phyloP scores from a whole-genome alignment of 1,139 yeast species.

The Yamadazyma mexicana region DNA sequence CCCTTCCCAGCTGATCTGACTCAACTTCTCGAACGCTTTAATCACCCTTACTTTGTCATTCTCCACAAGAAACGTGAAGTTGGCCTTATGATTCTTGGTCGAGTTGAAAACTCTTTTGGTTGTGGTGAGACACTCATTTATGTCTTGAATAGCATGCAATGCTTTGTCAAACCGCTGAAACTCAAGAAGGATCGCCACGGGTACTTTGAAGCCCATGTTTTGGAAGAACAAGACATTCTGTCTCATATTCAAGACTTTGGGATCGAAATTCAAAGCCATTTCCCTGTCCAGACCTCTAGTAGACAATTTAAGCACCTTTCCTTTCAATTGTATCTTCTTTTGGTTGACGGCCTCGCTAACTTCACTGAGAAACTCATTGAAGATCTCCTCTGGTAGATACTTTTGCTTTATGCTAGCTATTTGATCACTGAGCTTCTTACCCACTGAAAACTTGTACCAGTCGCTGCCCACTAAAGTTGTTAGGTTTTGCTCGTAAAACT shows the following conservation, averaged over 20 bases:
- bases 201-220: constrained; percentile 59
- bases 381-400: constrained; percentile 43
- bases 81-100: constrained; percentile 25
- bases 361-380: constrained; percentile 49
- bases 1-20: constrained; percentile 54
- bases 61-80: constrained; percentile 43
- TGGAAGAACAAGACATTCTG: constrained; percentile 56
- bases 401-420: constrained; percentile 44
- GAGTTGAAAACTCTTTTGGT: constrained; percentile 28
- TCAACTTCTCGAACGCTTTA: constrained; percentile 22
- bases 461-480: constrained; percentile 54
- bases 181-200: constrained; percentile 35
- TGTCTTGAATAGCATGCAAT: constrained; percentile 57
- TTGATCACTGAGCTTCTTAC: constrained; percentile 59
- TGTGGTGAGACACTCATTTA: constrained; percentile 44
- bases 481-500: constrained; percentile 11
- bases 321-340: constrained; percentile 13
- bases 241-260: constrained; percentile 40
- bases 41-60: constrained; percentile 36
- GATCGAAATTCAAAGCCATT: constrained; percentile 52
- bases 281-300: constrained; percentile 13
- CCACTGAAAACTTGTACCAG: constrained; percentile 77
- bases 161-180: constrained; percentile 47
- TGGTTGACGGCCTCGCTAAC: constrained; percentile 8
- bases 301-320: constrained; percentile 13